Base-by-base conservation (phyloP, 371 early-diverging fungal genomes). In the Saksenaea vasiformis region DNA sequence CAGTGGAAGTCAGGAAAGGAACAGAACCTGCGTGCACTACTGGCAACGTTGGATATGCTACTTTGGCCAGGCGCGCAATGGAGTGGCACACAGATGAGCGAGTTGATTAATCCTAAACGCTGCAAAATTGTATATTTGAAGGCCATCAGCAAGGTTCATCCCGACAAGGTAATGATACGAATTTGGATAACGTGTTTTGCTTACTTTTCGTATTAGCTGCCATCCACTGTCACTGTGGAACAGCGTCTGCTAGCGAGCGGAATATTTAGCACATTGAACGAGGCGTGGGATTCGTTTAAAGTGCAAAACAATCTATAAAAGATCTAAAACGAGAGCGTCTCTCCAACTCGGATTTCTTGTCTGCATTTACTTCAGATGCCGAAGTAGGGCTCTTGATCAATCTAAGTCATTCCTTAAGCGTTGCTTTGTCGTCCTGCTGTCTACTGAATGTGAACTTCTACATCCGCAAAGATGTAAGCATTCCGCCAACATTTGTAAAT, bases 211-310 rank as follows among this genome's bases (percentile, higher is more conserved):
- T 37, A 27, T 4, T 73, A 87, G 87, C 68, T 87, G 53, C 73
- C 74, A 58, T 58, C 77, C 1, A 66, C 78, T 35, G 76, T 86
- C 1, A 89, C 93, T 5, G 81, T 92, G 13, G 92, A 93, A 66
- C 94, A 95, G 54, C 83, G 84, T 55, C 81, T 97, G 87, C 72
- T 97, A 54, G 97, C 98, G n/a, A 89, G 89, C 56, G 84, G 84
- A 56, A 90, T 96, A 4, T 98, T 98, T 73, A 84, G 87, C 62
- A 80, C 89, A 1, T 76, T 98, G 56, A 98, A 97, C 74, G 87
- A 91, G 76, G 97, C 95, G n/a, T 98, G 96, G 96, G 95, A 96
- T 67, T 69, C 78, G 5, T 97, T 97, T 74, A 91, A 92, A 73
- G 68, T 70, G 10, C 89, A 91, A 63, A 92, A 94, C 58, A 80